A percentile compares a stretch with the other conserved stretches of the same genome.
These are phyloP conservation scores for Domatiomyces catenatus DNA, from an alignment of 2,329 filamentous ascomycete genomes.

Conservation along the genomic window DNA sequence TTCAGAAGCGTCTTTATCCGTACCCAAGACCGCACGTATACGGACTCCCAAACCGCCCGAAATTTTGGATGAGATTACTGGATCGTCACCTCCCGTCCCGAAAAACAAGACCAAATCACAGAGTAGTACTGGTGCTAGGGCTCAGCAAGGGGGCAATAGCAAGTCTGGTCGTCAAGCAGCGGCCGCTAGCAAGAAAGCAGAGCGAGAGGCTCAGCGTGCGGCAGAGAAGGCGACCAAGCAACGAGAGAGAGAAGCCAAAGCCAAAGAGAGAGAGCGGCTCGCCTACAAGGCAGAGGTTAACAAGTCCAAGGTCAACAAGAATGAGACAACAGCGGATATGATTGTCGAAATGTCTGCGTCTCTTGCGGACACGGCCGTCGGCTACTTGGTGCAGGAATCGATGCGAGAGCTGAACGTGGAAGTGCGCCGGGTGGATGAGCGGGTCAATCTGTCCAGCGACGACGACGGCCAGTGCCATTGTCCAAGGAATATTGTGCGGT, in stretches of 20 bases:
- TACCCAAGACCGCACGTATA: not conserved
- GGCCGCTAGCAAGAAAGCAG: slow-evolving; percentile 23
- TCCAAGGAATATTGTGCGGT: slow-evolving; percentile 40
- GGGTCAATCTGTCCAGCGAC: slow-evolving; percentile 19
- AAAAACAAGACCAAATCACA: slow-evolving; percentile 9
- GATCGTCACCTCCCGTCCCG: not conserved
- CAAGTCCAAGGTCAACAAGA: slow-evolving; percentile 57
- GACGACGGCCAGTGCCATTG: slow-evolving; percentile 24
- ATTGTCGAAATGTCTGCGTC: slow-evolving; percentile 52
- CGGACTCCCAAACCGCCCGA: not conserved
- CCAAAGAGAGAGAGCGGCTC: slow-evolving; percentile 46
- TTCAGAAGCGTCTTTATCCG: not conserved
- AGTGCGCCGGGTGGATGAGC: slow-evolving; percentile 20
- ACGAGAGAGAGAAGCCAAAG: slow-evolving; percentile 39
- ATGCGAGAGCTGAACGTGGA: slow-evolving; percentile 30
- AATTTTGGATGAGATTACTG: not conserved
- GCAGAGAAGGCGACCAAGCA: slow-evolving; percentile 37
- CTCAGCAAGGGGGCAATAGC: slow-evolving; percentile 24
- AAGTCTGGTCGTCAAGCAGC: slow-evolving; percentile 34
- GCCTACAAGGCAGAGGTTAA: slow-evolving; percentile 58
- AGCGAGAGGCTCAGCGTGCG: slow-evolving; percentile 40
- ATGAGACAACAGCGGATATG: slow-evolving; percentile 60
- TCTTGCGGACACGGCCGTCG: slow-evolving; percentile 33
- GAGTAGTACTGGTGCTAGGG: slow-evolving; percentile 29
- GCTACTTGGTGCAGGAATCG: slow-evolving; percentile 29